Conservation (phyloP, 2,329 filamentous ascomycete species). For the Aureobasidium melanogenum region DNA sequence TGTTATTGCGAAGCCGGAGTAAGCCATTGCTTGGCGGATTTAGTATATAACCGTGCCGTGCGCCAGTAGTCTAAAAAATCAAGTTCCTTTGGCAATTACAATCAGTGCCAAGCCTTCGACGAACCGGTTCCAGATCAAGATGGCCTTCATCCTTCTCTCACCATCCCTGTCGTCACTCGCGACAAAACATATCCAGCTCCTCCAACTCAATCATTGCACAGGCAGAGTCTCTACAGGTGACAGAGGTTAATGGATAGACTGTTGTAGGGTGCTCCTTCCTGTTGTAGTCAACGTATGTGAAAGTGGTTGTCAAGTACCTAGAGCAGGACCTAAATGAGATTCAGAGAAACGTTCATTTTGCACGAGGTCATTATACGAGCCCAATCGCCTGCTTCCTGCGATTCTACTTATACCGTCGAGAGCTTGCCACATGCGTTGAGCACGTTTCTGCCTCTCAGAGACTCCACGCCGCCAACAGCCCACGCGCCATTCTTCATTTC, state of each 20-base stretch:
- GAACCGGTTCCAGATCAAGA: background rate
- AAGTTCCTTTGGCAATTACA: too few relatives aligned
- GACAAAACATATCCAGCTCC: background rate
- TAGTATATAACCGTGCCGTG: too few relatives aligned
- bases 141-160: background rate
- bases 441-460: background rate
- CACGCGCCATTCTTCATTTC: background rate
- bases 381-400: background rate
- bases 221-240: background rate
- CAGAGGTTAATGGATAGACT: background rate
- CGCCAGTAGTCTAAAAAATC: too few relatives aligned
- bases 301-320: background rate
- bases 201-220: background rate
- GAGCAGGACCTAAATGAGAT: conserved; percentile 1
- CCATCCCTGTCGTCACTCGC: conserved; percentile 5
- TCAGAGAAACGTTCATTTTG: conserved; percentile 3
- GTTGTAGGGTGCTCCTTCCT: background rate
- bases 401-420: background rate
- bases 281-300: conserved; percentile 6
- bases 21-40: too few relatives aligned
- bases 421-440: background rate
- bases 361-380: background rate
- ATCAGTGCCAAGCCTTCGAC: background rate
- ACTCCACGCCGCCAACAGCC: background rate
- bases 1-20: too few relatives aligned